phyloP scores from a whole-genome alignment of 2,329 filamentous ascomycete species.

The Neonectria sp. region DNA sequence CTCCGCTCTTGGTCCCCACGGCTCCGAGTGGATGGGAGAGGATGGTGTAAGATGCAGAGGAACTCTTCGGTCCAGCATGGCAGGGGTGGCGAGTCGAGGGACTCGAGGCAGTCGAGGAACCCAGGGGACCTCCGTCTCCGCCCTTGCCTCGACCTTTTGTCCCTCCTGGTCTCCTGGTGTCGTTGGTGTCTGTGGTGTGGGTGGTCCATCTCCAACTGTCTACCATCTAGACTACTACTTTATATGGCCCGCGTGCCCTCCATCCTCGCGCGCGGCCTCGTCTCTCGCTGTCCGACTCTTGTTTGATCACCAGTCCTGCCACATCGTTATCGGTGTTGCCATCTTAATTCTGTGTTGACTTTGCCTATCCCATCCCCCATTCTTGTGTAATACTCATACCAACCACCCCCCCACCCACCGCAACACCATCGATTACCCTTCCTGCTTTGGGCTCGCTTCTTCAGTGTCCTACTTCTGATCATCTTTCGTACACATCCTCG shows the following conservation, averaged over 20 bases:
- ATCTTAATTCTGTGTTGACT: constrained; percentile 30
- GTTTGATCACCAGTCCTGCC: constrained; percentile 31
- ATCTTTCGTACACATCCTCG: constrained; percentile 19
- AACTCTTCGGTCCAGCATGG: constrained; percentile 35
- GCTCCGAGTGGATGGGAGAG: constrained; percentile 45
- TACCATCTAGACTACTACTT: constrained; percentile 46
- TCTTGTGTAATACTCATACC: constrained; percentile 32
- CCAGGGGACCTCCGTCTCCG: constrained; percentile 34
- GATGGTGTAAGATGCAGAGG: constrained; percentile 42
- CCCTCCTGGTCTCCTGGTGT: constrained; percentile 12
- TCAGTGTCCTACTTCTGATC: constrained; percentile 22
- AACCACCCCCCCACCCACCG: neutral
- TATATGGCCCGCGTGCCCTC: constrained; percentile 50
- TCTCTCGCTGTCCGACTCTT: constrained; percentile 34
- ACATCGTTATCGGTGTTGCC: constrained; percentile 27
- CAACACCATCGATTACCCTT: neutral
- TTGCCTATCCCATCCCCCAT: constrained; percentile 26
- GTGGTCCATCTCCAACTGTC: constrained; percentile 32
- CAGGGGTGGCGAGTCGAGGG: constrained; percentile 37
- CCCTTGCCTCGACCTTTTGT: constrained; percentile 37
- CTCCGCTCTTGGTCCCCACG: constrained; percentile 29
- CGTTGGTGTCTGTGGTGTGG: no score
- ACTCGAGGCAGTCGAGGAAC: constrained; percentile 19
- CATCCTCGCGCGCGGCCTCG: constrained; percentile 38
- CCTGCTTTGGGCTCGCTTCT: constrained; percentile 20